These are phyloP conservation scores for Lipomyces kockii DNA, from an alignment of 805 yeast genomes.

Conservation along the genomic window DNA sequence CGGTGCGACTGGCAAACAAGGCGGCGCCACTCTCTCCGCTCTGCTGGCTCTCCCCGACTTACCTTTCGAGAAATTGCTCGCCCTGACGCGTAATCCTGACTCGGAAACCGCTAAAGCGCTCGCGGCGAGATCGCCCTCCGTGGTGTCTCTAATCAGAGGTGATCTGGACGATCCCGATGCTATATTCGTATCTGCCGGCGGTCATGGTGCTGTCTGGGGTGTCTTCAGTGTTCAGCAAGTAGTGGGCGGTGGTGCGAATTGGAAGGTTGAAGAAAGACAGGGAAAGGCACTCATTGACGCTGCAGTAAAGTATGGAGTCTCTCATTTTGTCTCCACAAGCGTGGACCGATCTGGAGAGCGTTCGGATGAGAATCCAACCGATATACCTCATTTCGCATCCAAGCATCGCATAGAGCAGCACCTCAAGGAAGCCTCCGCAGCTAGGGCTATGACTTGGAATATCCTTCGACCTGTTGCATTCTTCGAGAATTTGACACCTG, in stretches of 20 bases:
- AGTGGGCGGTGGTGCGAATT: not conserved
- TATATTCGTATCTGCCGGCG: not conserved
- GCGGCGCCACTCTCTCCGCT: not conserved
- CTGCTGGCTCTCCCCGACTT: not conserved
- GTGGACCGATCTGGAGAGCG: constrained; percentile 11
- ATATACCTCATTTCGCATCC: constrained; percentile 11
- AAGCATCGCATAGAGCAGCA: constrained; percentile 13
- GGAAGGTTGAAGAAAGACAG: constrained; percentile 7
- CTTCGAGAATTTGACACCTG: constrained; percentile 4
- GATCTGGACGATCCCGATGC: not conserved
- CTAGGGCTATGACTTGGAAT: constrained; percentile 5
- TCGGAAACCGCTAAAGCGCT: not conserved
- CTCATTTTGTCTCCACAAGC: constrained; percentile 12
- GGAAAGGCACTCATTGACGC: constrained; percentile 15
- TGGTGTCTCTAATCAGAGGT: not conserved
- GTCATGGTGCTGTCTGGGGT: constrained; percentile 9
- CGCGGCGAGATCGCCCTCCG: not conserved
- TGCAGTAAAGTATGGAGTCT: constrained; percentile 6
- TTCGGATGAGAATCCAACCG: constrained; percentile 6
- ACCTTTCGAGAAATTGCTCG: not conserved
- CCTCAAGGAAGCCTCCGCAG: not conserved
- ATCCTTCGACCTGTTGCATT: constrained; percentile 15
- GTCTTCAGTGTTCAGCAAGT: constrained; percentile 14
- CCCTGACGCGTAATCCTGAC: constrained; percentile 4
- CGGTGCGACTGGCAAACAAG: constrained; percentile 10